These are phyloP conservation scores for Scutellaria galericulata DNA, from an alignment of 257 asterid genomes.

Conservation along the genomic window DNA sequence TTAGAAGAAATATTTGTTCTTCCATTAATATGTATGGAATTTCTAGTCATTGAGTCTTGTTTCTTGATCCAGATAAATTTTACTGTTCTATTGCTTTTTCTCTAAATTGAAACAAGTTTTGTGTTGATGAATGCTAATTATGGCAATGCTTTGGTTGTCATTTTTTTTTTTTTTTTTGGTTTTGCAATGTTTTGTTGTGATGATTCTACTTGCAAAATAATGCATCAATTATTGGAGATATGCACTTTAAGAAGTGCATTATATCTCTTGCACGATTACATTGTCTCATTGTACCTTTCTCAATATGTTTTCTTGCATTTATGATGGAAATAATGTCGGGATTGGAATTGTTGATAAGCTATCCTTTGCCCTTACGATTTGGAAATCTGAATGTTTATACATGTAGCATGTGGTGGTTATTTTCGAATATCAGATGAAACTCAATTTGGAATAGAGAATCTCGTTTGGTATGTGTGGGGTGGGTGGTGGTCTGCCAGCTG, in stretches of 20 bases:
- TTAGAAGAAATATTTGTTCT: neutral
- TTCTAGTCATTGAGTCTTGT: neutral
- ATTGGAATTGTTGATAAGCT: neutral
- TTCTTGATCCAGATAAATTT: conserved; percentile 5
- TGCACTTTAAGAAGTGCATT: neutral
- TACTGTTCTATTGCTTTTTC: no score
- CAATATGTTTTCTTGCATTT: neutral
- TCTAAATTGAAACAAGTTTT: no score
- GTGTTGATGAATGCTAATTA: no score
- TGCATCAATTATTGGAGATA: neutral
- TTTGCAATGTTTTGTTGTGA: neutral
- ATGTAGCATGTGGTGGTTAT: no score
- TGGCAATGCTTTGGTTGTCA: no score
- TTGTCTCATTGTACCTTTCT: no score
- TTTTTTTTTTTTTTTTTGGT: neutral
- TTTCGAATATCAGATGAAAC: no score
- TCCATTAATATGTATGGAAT: neutral
- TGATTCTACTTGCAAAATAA: neutral
- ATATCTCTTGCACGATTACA: neutral
- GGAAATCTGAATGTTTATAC: no score
- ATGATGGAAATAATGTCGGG: neutral
- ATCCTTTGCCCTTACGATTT: no score
- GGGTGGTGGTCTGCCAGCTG: conserved; percentile 14
- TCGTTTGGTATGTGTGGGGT: neutral
- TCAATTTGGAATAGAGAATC: no score